Evolutionary conservation across 139 green algal genomes (phyloP), one percentile per base, ranked within the genome.

Genomic region (Asterochloris erici): DNA sequence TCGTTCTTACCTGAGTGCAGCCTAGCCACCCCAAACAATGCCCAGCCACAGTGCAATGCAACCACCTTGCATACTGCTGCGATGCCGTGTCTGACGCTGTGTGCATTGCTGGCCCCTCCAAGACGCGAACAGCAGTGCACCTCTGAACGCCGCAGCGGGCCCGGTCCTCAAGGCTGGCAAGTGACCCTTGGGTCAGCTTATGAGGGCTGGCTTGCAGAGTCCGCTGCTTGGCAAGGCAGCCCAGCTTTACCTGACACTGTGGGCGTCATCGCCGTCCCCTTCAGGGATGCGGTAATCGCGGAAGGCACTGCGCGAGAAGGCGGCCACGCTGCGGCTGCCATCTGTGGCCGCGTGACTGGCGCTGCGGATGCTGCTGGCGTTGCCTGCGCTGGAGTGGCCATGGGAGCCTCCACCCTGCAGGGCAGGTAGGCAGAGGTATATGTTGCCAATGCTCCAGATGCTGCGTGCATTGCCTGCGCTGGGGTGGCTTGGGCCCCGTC

Each of bases 311-410:
- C 24, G 68, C 68, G 68, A 74, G 68, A 74, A 24, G 78, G 62
- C 64, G 24, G 73, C 38, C 28, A 74, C 78, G 64, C 64, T 76
- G 78, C 66, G 64, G 78, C 78, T 82, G 78, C 78, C 78, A 2
- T 82, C 78, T 12, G 78, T 82, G 16, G 78, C 78, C 63, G 66
- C 78, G 70, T 82, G 78, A 28, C 78, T 82, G 28, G 78, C 78
- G 28, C 64, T 76, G 26, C 69, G 27, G 12, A 74, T 63, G 28
- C 76, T 80, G 47, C 76, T 80, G 76, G 60, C 68, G 47, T 80
- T 70, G 13, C 78, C 78, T 27, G 70, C 64, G n/a, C 21, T 15
- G 38, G 28, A 26, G 29, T 63, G 12, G 11, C 62, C 66, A 15
- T 74, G 38, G 60, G 66, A 75, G 63, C 74, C 78, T 11, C 78